Evolutionary conservation across 202 grass and related monocot genomes (phyloP), one percentile per base, ranked within the genome.

Genomic region (Digitaria exilis): DNA sequence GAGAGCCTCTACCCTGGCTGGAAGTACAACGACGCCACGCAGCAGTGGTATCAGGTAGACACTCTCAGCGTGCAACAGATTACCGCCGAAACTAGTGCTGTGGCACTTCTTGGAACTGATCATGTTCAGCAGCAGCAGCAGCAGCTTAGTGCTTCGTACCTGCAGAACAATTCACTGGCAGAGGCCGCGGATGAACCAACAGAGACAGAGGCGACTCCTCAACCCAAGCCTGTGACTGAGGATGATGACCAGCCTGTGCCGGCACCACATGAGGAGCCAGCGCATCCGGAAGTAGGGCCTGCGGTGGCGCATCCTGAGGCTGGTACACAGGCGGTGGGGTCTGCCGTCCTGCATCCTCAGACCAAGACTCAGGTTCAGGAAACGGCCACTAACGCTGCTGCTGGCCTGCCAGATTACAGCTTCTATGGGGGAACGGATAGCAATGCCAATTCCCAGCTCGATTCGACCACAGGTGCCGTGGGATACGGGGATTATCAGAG

Each of bases 1-100:
- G 87, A 97, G 86, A 92, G 72, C 64, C 80, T 85, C 35, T 93
- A 97, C 78, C 95, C 95, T 50, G 92, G 95, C 17, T 97, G 88
- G 86, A 94, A 84, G 76, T 97, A 89, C 52, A 84, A 97, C 19
- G 76, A 50, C n/a, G 75, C 50, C 5, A 93, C 86, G 2, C 78
- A 75, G 12, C 81, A 88, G 56, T 97, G 95, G 95, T 97, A 97
- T 92, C 90, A 94, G 71, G 48, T 91, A 26, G 88, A 86, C 52
- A 61, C 73, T 77, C 49, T 73, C 26, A 10, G 19, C 26, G 7
- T 48, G 50, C 62, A 80, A 30, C 39, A 72, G 73, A 78, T 65
- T 83, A 50, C 25, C 2, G 63, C 41, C 72, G 65, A 35, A 11
- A 4, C 81, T 76, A 52, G 21, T 52, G 50, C 6, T 11, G 60